phyloP scores from a whole-genome alignment of 192 early-diverging fungal genomes.

The Cetraspora pellucida region DNA sequence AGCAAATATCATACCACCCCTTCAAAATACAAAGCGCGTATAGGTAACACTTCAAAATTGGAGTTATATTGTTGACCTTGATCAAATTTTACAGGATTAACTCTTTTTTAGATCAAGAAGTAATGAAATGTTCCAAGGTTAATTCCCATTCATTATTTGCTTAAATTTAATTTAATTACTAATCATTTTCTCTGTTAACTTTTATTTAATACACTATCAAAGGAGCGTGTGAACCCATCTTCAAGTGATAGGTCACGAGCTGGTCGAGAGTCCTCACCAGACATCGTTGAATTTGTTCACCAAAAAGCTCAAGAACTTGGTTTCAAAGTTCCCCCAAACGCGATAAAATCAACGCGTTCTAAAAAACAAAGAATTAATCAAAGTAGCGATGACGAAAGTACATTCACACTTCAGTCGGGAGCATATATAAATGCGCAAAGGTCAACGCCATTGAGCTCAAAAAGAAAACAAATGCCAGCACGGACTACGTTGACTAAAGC shows the following conservation, averaged over 20 bases:
- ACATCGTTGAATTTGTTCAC: background rate
- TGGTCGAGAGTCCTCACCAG: background rate
- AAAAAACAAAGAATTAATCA: background rate
- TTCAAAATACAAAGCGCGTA: slow-evolving; percentile 7
- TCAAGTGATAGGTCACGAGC: background rate
- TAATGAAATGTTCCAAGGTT: background rate
- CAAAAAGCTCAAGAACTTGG: slow-evolving; percentile 14
- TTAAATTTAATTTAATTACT: background rate
- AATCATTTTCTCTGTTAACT: background rate
- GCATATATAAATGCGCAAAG: background rate
- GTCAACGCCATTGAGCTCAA: background rate
- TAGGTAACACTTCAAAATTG: background rate
- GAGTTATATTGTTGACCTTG: background rate
- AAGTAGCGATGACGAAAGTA: background rate
- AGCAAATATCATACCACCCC: slow-evolving; percentile 8
- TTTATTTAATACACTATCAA: background rate
- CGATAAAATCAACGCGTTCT: slow-evolving; percentile 1
- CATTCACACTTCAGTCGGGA: background rate
- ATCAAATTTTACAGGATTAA: background rate
- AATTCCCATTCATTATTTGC: background rate
- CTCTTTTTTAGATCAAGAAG: background rate
- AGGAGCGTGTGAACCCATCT: background rate
- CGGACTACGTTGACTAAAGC: background rate
- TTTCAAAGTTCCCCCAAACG: slow-evolving; percentile 11
- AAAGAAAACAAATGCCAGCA: background rate